These are phyloP conservation scores for Parsonsia alboflavescens DNA, from an alignment of 257 asterid genomes.

Conservation along the genomic window DNA sequence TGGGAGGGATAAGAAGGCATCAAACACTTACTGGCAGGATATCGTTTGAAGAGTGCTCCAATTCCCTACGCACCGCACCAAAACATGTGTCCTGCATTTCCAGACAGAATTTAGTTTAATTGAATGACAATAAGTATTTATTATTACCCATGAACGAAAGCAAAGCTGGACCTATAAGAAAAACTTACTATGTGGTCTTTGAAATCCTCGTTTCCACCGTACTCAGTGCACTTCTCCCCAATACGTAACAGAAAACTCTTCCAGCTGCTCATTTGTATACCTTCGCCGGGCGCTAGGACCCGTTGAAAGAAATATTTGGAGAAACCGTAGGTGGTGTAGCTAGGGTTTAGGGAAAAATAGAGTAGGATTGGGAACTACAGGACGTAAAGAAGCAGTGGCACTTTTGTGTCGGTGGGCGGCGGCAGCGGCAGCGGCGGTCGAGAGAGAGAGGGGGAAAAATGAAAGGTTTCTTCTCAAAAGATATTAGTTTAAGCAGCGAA, in stretches of 20 bases:
- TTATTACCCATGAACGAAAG: not conserved
- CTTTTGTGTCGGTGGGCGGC: not conserved
- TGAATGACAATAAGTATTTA: not conserved
- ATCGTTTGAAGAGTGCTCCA: slow-evolving; percentile 56
- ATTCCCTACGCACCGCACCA: slow-evolving; percentile 83
- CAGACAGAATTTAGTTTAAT: not conserved
- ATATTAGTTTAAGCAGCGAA: no score
- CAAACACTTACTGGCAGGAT: slow-evolving; percentile 45
- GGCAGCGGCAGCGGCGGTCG: not conserved
- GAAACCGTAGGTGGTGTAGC: not conserved
- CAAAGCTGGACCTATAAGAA: not conserved
- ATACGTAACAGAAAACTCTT: slow-evolving; percentile 65
- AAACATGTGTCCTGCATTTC: slow-evolving; percentile 76
- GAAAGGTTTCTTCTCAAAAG: no score
- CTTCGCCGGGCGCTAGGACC: not conserved
- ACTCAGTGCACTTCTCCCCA: slow-evolving; percentile 90
- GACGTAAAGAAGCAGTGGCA: not conserved
- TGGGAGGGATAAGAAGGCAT: not conserved
- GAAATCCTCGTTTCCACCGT: slow-evolving; percentile 70
- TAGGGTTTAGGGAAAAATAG: not conserved
- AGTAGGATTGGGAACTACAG: not conserved
- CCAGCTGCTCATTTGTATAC: slow-evolving; percentile 70
- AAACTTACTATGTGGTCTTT: slow-evolving; percentile 83
- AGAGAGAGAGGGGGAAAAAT: no score
- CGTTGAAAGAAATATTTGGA: not conserved